phyloP scores from a whole-genome alignment of 2,329 filamentous ascomycete species.

The Colletotrichum theobromicola region DNA sequence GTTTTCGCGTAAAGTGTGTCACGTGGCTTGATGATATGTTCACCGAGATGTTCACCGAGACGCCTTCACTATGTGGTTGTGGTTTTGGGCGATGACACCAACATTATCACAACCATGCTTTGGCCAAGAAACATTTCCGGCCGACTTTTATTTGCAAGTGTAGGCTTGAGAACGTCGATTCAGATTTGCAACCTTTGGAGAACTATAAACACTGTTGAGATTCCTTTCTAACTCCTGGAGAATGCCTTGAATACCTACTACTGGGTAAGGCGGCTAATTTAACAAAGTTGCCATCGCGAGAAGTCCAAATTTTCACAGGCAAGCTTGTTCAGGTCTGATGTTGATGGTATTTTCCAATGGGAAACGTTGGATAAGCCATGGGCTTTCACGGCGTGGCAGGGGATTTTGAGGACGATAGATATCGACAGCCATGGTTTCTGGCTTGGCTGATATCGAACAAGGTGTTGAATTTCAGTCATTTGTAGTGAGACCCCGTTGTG shows the following conservation, averaged over 20 bases:
- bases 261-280: not conserved
- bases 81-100: not conserved
- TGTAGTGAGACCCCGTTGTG: too few relatives aligned
- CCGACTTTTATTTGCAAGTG: not conserved
- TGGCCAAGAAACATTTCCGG: not conserved
- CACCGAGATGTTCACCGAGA: not conserved
- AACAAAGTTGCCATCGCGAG: not conserved
- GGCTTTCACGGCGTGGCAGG: not conserved
- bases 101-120: not conserved
- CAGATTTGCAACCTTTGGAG: not conserved
- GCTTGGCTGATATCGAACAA: not conserved
- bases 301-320: too few relatives aligned
- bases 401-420: not conserved
- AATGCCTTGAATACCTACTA: not conserved
- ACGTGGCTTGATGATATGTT: not conserved
- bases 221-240: not conserved
- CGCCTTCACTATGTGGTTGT: not conserved
- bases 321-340: too few relatives aligned
- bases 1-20: not conserved
- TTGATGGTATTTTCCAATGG: not conserved
- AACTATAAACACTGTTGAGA: not conserved
- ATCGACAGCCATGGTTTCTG: not conserved
- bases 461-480: not conserved
- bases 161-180: not conserved
- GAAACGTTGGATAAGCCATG: not conserved